A percentile compares a stretch with the other conserved stretches of the same genome.
These are phyloP conservation scores for Apocynum venetum DNA, from an alignment of 257 asterid species.

Conservation along the genomic window DNA sequence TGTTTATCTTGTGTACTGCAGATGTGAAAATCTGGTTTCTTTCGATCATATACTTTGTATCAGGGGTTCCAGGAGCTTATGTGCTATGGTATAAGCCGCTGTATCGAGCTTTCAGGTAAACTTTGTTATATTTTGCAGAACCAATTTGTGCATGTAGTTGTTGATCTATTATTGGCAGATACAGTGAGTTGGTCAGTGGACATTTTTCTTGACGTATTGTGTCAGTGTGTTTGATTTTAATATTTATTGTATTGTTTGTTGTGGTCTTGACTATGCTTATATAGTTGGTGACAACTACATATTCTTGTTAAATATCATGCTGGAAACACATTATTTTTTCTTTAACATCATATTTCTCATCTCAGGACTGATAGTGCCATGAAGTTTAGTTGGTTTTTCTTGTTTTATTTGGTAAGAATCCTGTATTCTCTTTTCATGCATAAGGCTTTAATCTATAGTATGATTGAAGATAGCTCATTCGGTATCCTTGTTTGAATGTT, in stretches of 20 bases:
- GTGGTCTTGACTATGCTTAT: neutral
- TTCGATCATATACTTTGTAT: slow-evolving; percentile 83
- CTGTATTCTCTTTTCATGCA: neutral
- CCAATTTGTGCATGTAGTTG: slow-evolving; percentile 9
- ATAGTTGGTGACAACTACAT: neutral
- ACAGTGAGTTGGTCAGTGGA: neutral
- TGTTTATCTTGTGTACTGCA: slow-evolving; percentile 14
- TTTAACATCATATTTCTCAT: slow-evolving; percentile 20
- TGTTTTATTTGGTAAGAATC: slow-evolving; percentile 64
- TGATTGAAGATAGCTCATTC: slow-evolving; percentile 10
- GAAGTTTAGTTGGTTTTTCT: slow-evolving; percentile 93
- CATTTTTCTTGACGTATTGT: neutral
- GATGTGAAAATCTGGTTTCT: slow-evolving; percentile 74
- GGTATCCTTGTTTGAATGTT: slow-evolving; percentile 31
- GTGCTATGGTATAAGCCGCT: slow-evolving; percentile 96
- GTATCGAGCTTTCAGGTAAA: slow-evolving; percentile 86
- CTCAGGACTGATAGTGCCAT: slow-evolving; percentile 89
- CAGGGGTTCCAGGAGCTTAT: slow-evolving; percentile 97
- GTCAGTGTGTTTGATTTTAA: neutral
- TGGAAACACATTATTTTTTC: neutral
- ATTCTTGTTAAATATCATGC: neutral
- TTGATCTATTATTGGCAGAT: neutral
- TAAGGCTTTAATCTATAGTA: neutral
- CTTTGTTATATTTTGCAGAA: slow-evolving; percentile 11
- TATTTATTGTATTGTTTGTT: neutral